Evolutionary conservation across 1,284 basidiomycete species (phyloP).

Genomic region (Pisolithus thermaeus): DNA sequence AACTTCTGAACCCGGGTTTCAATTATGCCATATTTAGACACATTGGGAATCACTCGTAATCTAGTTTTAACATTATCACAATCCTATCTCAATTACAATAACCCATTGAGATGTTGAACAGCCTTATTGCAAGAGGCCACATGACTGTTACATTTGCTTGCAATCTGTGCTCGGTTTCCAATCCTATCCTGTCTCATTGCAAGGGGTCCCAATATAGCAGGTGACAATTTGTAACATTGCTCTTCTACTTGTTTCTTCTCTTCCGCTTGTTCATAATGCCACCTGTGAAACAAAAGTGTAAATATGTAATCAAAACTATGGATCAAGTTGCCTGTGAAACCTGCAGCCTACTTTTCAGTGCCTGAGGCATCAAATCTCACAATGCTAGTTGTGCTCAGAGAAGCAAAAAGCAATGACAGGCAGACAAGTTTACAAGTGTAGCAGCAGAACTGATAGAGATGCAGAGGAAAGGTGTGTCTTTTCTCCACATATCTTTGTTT

Average conservation of each 20-base stretch:
- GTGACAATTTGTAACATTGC: neutral
- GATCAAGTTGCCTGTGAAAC: neutral
- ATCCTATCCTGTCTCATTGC: neutral
- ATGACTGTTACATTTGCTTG: neutral
- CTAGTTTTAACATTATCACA: neutral
- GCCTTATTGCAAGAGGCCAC: neutral
- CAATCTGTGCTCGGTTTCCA: neutral
- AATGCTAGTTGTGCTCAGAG: neutral
- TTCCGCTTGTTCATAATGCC: neutral
- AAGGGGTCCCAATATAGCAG: neutral
- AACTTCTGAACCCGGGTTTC: constrained; percentile 1
- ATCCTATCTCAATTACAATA: neutral
- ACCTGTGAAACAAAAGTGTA: neutral
- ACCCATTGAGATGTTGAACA: neutral
- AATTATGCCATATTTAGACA: constrained; percentile 3
- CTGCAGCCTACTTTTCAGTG: neutral
- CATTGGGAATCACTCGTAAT: neutral
- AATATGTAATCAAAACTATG: neutral
- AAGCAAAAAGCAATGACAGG: neutral
- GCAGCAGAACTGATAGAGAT: neutral
- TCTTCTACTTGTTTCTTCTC: neutral
- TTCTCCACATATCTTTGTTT: neutral
- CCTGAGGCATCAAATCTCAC: constrained; percentile 2
- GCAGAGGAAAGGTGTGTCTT: neutral
- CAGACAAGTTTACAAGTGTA: neutral